Evolutionary conservation across 1,139 yeast species (phyloP).

Genomic region (Candida sp.): DNA sequence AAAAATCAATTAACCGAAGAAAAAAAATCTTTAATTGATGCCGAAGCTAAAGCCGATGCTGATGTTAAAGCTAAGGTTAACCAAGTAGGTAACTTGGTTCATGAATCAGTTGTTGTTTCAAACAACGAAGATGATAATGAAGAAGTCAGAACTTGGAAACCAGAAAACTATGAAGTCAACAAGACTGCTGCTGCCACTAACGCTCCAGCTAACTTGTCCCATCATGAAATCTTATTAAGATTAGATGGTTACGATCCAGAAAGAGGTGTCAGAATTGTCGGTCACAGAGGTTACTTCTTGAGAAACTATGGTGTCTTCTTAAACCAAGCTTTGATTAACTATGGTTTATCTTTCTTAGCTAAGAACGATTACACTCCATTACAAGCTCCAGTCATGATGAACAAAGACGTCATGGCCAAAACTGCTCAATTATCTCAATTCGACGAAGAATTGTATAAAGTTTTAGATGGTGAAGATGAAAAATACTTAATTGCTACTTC

Average conservation of each 20-base stretch:
- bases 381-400: conserved; percentile 99
- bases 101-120: conserved; percentile 84
- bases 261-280: conserved; percentile 96
- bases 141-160: conserved; percentile 84
- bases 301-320: conserved; percentile 95
- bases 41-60: conserved; percentile 78
- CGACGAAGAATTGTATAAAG: conserved; percentile 97
- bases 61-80: conserved; percentile 77
- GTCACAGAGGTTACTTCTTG: conserved; percentile 98
- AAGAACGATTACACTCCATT: conserved; percentile 81
- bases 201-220: conserved; percentile 78
- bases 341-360: conserved; percentile 84
- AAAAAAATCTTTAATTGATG: conserved; percentile 62
- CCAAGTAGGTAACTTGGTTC: conserved; percentile 91
- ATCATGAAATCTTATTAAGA: conserved; percentile 91
- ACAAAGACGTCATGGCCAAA: conserved; percentile 98
- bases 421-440: conserved; percentile 98
- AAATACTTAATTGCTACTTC: conserved; percentile 98
- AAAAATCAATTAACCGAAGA: conserved; percentile 71
- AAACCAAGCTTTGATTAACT: conserved; percentile 97
- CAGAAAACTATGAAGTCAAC: conserved; percentile 55
- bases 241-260: conserved; percentile 98
- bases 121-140: conserved; percentile 90
- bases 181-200: conserved; percentile 71
- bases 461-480: conserved; percentile 95